phyloP scores from a whole-genome alignment of 2,329 filamentous ascomycete genomes.

The Stromatinia cepivora region DNA sequence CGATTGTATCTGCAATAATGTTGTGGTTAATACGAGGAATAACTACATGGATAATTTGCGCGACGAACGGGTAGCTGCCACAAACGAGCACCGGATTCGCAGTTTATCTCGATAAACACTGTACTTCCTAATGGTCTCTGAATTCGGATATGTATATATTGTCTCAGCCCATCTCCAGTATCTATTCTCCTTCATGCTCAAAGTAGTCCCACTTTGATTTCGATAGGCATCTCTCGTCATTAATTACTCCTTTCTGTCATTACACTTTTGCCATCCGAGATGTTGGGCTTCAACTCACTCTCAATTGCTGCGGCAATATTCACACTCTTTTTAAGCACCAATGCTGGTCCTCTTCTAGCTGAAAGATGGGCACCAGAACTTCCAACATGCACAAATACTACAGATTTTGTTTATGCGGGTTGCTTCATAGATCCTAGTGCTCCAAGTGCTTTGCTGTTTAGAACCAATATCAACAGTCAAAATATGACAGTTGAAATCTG shows the following conservation, averaged over 20 bases:
- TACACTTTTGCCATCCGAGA: slow-evolving; percentile 18
- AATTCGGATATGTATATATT: not conserved
- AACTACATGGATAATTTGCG: not conserved
- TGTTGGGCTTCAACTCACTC: slow-evolving; percentile 30
- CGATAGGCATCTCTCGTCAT: not conserved
- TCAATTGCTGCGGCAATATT: slow-evolving; percentile 32
- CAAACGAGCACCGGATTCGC: not conserved
- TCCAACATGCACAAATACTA: slow-evolving; percentile 38
- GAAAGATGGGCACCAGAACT: slow-evolving; percentile 30
- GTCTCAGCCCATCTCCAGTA: not conserved
- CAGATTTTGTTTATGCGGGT: slow-evolving; percentile 42
- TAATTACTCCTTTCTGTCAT: not conserved
- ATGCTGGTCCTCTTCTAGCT: slow-evolving; percentile 26
- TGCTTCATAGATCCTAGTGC: slow-evolving; percentile 40
- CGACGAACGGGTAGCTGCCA: not conserved
- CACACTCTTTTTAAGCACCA: slow-evolving; percentile 30
- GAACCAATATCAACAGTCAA: slow-evolving; percentile 34
- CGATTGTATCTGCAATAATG: slow-evolving; percentile 6
- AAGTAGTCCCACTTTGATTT: not conserved
- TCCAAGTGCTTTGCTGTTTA: slow-evolving; percentile 39
- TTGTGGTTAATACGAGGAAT: not conserved
- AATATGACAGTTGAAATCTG: slow-evolving; percentile 43
- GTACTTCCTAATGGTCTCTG: not conserved
- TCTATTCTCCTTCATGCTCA: not conserved
- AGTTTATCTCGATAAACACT: not conserved